Evolutionary conservation across 768 basidiomycete species (phyloP), one percentile per base, ranked within the genome.

Genomic region (Leccinum variicolor): DNA sequence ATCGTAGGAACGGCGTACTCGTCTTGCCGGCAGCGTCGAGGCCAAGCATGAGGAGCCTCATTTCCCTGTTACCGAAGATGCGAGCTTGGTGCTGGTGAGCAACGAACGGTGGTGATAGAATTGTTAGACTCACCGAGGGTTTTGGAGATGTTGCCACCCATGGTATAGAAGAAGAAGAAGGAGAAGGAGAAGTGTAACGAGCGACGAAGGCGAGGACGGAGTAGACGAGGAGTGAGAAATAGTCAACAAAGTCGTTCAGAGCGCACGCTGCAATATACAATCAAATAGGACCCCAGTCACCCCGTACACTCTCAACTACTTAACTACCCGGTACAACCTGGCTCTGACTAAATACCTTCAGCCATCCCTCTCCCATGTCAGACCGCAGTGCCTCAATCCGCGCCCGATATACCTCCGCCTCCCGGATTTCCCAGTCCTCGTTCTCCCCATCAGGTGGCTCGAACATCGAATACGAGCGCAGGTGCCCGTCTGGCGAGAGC

Each of bases 1-100:
- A 33, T 6, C 10, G 54, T 9, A 45, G 19, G 19, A 17, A 47
- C 4, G 50, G 80, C 94, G 74, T 65, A 97, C 96, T 98, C 19
- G 96, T 98, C 79, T 98, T 98, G 70, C 96, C 96, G 49, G 96
- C 96, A 46, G 96, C 96, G 73, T 98, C 96, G 65, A 98, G 81
- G 45, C 96, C 96, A 66, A 98, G 79, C 96, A 98, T 98, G 72
- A 97, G 78, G 69, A 96, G 78, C 68, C 94, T 80, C 96, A 98
- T 98, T 83, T 98, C 96, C 84, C 94, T 96, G 84, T 94, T 98
- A 62, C 94, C 95, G 74, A 98, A 98, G 66, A 98, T 79, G 79
- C 90, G 92, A 71, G 85, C 94, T 96, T 46, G 28, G 43, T 41
- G 53, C 15, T 1, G 26, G 48, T 66, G 29, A 68, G 66, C 13